Evolutionary conservation across 805 yeast species (phyloP).

Genomic region (Teunomyces stri): DNA sequence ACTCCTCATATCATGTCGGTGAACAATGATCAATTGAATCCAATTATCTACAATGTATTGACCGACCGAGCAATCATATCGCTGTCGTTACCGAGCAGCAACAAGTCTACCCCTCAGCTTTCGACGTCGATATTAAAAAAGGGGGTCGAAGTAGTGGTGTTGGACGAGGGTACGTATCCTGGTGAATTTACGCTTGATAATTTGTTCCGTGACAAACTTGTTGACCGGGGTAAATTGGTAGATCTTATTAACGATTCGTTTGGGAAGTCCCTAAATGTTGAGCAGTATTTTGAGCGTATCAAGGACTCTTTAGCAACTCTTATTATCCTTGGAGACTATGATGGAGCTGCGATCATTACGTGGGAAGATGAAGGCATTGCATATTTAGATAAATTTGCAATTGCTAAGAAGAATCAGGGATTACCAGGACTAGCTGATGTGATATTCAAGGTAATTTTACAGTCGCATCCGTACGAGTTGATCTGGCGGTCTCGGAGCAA

Average conservation of each 20-base stretch:
- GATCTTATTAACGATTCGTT: conserved; percentile 76
- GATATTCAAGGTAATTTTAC: conserved; percentile 76
- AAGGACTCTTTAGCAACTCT: conserved; percentile 67
- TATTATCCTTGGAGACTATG: conserved; percentile 89
- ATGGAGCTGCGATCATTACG: conserved; percentile 91
- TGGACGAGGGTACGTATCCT: conserved; percentile 26
- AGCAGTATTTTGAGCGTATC: conserved; percentile 66
- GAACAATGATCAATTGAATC: conserved; percentile 59
- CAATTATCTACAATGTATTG: conserved; percentile 82
- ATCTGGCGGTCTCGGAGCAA: conserved; percentile 86
- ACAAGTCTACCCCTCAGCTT: conserved; percentile 53
- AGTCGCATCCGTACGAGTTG: conserved; percentile 66
- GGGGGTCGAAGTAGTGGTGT: conserved; percentile 61
- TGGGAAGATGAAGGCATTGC: conserved; percentile 79
- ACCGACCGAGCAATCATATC: conserved; percentile 91
- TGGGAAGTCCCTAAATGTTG: conserved; percentile 60
- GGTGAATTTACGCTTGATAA: conserved; percentile 39
- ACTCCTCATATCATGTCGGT: conserved; percentile 73
- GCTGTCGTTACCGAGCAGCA: conserved; percentile 76
- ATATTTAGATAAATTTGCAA: conserved; percentile 93
- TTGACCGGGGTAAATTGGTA: conserved; percentile 59
- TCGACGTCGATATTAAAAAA: conserved; percentile 77
- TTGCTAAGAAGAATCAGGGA: conserved; percentile 79
- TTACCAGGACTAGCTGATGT: conserved; percentile 92
- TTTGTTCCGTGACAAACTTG: conserved; percentile 32